These are phyloP conservation scores for Leccinellum rugosiceps DNA, from an alignment of 768 basidiomycete species.

Conservation along the genomic window DNA sequence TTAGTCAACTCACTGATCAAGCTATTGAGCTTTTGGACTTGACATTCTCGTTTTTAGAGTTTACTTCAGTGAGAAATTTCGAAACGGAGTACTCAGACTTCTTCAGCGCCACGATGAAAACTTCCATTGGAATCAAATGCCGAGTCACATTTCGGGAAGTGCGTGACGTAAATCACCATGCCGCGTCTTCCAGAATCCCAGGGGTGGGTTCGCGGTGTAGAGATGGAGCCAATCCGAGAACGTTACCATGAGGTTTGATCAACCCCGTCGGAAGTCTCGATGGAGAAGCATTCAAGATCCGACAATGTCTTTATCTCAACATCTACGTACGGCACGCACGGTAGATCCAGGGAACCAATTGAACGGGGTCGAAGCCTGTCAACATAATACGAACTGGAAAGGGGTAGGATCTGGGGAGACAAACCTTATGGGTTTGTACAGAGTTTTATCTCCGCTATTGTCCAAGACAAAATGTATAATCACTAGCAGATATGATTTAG, in stretches of 20 bases:
- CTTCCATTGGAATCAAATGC: slow-evolving; percentile 14
- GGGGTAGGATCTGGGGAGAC: neutral
- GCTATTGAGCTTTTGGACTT: neutral
- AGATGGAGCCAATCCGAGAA: neutral
- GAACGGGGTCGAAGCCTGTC: neutral
- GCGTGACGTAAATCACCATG: slow-evolving; percentile 5
- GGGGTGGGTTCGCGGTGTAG: neutral
- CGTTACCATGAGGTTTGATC: neutral
- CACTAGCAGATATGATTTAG: neutral
- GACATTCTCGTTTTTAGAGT: neutral
- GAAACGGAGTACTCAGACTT: neutral
- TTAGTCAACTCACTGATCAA: neutral
- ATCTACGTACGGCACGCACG: neutral
- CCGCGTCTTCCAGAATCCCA: neutral
- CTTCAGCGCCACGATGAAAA: neutral
- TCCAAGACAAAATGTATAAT: neutral
- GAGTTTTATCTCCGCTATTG: neutral
- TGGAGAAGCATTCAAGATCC: neutral
- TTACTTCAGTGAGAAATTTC: neutral
- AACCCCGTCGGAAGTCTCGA: neutral
- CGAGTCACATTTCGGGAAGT: neutral
- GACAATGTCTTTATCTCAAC: neutral
- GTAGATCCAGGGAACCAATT: neutral
- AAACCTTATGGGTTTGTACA: neutral
- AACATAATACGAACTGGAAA: neutral